Conservation (phyloP, 805 yeast species). For the Cephaloascus albidus region DNA sequence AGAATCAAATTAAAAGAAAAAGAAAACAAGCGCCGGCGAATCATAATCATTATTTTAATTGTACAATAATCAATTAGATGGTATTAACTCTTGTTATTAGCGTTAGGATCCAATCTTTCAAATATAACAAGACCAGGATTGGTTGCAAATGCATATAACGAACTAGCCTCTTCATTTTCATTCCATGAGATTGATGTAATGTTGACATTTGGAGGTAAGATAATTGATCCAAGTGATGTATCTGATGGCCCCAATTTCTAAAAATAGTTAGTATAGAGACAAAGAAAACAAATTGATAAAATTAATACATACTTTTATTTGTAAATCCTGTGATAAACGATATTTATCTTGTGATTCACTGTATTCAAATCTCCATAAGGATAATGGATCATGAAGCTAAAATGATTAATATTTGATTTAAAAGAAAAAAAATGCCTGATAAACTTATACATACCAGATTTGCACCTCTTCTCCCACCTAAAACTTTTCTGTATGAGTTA, state of each 20-base stretch:
- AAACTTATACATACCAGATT: background rate
- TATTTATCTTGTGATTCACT: slow-evolving; percentile 23
- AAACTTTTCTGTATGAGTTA: slow-evolving; percentile 22
- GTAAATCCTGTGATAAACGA: slow-evolving; percentile 30
- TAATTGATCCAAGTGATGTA: slow-evolving; percentile 14
- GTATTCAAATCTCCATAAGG: slow-evolving; percentile 28
- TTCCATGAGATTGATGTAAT: slow-evolving; percentile 52
- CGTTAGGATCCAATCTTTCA: slow-evolving; percentile 23
- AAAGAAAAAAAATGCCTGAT: background rate
- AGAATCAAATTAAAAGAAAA: background rate
- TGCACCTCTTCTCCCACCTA: slow-evolving; percentile 11
- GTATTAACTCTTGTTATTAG: slow-evolving; percentile 16
- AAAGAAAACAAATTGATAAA: slow-evolving; percentile 7
- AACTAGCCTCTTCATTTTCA: slow-evolving; percentile 29
- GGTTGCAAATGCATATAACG: slow-evolving; percentile 45
- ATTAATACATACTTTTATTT: slow-evolving; percentile 7
- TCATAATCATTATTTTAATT: slow-evolving; percentile 5
- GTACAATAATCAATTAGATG: slow-evolving; percentile 17
- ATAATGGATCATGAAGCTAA: slow-evolving; percentile 20
- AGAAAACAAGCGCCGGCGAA: background rate
- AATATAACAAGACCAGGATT: slow-evolving; percentile 41
- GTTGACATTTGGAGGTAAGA: slow-evolving; percentile 40
- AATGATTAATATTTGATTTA: slow-evolving; percentile 8
- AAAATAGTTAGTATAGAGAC: slow-evolving; percentile 10
- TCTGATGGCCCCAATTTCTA: slow-evolving; percentile 21